Base-by-base conservation (phyloP, 2,329 filamentous ascomycete genomes). In the Xylaria hypoxylon region DNA sequence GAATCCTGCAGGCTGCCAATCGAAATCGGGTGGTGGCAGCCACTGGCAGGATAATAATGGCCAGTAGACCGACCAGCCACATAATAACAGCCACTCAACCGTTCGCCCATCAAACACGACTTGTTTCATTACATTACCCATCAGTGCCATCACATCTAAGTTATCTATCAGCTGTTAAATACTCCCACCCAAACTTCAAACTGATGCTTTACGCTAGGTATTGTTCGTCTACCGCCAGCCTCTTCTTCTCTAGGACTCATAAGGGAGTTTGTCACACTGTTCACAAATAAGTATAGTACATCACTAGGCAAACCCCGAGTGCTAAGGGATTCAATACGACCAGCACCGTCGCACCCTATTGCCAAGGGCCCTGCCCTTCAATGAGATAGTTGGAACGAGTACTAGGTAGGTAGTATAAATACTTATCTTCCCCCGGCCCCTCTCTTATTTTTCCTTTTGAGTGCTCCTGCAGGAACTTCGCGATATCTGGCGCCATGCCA, bases 401-500 rank as follows among this genome's bases (percentile, higher is more conserved):
- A n/a, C n/a, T n/a, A n/a, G n/a, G n/a, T n/a, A n/a, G n/a, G n/a
- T n/a, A n/a, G n/a, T n/a, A n/a, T n/a, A n/a, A n/a, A n/a, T n/a
- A n/a, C n/a, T n/a, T 33, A 3, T 33, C 10, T n/a, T 17, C 5
- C 28, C 26, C 3, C 10, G 31, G 13, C 26, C 24, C 42, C 26
- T 42, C 17, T 38, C 44, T 26, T 51, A 19, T 11, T 31, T 17
- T n/a, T 17, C 13, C 13, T 38, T 22, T 59, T 24, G 70, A 70
- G 42, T 71, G 59, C n/a, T 58, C 26, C 31, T 45, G 48, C 13
- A 73, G 51, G 45, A 65, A 69, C 7, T 45, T 59, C 11, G 24
- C 59, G 3, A 72, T 47, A 51, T 73, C 62, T 1, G 47, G 28
- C 8, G 65, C 60, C 67, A 72, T 64, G 65, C 60, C 67, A 72